Conservation (phyloP, 2,329 filamentous ascomycete genomes). For the Calycina herbarum region DNA sequence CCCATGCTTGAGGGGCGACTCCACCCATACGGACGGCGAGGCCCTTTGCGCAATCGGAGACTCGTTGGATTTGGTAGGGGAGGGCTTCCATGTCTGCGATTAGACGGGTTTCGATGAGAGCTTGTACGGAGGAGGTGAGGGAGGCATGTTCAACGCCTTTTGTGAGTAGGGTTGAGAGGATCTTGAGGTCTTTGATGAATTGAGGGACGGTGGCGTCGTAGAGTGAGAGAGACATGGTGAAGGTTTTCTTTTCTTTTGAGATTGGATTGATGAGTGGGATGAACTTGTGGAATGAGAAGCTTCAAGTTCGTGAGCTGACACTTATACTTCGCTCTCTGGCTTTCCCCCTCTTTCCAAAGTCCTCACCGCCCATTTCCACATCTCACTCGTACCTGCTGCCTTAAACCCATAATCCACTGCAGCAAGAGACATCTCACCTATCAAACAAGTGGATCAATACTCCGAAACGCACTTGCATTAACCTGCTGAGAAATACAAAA, state of each 20-base stretch:
- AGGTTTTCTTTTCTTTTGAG: not conserved
- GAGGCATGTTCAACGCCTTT: slow-evolving; percentile 46
- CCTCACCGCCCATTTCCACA: too few relatives aligned
- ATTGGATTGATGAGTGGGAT: not conserved
- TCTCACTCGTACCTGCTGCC: too few relatives aligned
- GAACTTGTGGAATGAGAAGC: not conserved
- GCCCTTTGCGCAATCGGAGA: slow-evolving; percentile 45
- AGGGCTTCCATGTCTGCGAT: slow-evolving; percentile 51
- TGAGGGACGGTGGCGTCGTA: slow-evolving; percentile 43
- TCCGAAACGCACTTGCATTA: not conserved
- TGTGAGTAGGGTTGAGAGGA: slow-evolving; percentile 44
- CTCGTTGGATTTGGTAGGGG: slow-evolving; percentile 48
- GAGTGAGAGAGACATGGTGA: slow-evolving; percentile 23
- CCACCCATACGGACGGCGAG: slow-evolving; percentile 42
- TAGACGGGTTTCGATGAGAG: slow-evolving; percentile 43
- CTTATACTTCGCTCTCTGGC: not conserved
- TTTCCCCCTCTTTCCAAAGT: not conserved
- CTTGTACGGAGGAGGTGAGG: slow-evolving; percentile 29
- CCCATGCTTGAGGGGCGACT: slow-evolving; percentile 36
- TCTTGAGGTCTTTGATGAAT: slow-evolving; percentile 45
- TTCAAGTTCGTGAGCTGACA: not conserved
- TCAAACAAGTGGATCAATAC: not conserved
- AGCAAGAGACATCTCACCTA: not conserved
- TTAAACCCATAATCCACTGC: too few relatives aligned
- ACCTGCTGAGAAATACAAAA: not conserved